Base-by-base conservation (phyloP, 352 stramenopile species). In the Globisporangium viniferum region DNA sequence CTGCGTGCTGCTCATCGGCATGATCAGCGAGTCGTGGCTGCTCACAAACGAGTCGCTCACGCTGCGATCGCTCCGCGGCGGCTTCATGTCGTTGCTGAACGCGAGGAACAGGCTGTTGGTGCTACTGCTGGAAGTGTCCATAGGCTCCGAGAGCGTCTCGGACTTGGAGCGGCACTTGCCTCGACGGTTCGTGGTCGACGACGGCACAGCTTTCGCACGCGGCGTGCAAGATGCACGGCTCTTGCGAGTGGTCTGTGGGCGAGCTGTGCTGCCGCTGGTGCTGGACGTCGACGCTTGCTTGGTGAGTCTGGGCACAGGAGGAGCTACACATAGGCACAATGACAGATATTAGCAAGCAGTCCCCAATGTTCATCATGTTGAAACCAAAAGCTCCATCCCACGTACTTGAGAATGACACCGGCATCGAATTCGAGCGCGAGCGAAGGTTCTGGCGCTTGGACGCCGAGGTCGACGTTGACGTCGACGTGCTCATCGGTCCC, bases 341-440 rank as follows among this genome's bases (percentile, higher is more conserved):
- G 12, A 24, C 41, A 58, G 27, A 44, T 3, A 24, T 39, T 53
- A 71, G 54, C 31, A 27, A 57, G 7, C 36, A 49, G 29, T 31
- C 29, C 14, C 41, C 18, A 59, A 27, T 14, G 12, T 24, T 24
- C 7, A 36, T 35, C 54, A 24, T 36, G 10, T 7, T 58, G 20
- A 35, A 9, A 18, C 35, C 2, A n/a, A n/a, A n/a, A 24, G 22
- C 8, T 1, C 20, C 49, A 54, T 6, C 44, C 27, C 20, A 33
- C 72, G 15, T 70, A 69, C 72, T 61, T 15, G 75, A 70, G 55
- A 80, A 77, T 0, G 75, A 77, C 7, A 92, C 75, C 0, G 86
- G 86, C 76, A 93, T 89, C 39, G 86, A 94, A 56, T 94, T 93
- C 33, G 86, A 94, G 2, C 86, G 78, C 14, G 80, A 81, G 7